These are phyloP conservation scores for Epichloe elymi DNA, from an alignment of 2,329 filamentous ascomycete genomes.

Conservation along the genomic window DNA sequence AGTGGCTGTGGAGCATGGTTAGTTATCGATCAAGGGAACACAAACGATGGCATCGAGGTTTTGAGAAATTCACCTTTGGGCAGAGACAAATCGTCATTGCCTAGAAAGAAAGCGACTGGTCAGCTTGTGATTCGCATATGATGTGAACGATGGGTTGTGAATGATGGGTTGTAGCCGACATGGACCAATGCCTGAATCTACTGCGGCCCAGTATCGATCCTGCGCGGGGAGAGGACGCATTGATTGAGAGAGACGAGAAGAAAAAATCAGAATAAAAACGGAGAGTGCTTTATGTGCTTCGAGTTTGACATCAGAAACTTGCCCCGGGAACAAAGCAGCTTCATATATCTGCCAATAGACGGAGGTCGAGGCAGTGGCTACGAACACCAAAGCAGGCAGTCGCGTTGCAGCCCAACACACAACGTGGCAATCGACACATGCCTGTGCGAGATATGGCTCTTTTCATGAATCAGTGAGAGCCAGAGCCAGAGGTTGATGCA, in stretches of 20 bases:
- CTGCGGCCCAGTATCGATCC: constrained; percentile 17
- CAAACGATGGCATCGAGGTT: neutral
- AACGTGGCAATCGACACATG: neutral
- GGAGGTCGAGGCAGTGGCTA: neutral
- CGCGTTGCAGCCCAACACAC: neutral
- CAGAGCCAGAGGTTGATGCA: neutral
- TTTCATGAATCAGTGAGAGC: neutral
- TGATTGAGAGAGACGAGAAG: neutral
- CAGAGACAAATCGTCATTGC: constrained; percentile 49
- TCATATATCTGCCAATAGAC: neutral
- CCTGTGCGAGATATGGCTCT: neutral
- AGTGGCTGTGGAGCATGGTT: constrained; percentile 36
- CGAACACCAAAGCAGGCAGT: neutral
- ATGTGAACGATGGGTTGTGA: neutral
- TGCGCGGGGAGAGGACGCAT: constrained; percentile 10
- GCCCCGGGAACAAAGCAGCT: neutral
- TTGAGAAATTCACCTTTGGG: constrained; percentile 41
- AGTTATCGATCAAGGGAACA: constrained; percentile 10
- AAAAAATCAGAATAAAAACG: neutral
- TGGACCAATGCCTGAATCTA: constrained; percentile 9
- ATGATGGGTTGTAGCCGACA: neutral
- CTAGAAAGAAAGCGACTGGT: constrained; percentile 26
- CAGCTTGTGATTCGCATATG: constrained; percentile 12
- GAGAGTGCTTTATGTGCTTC: neutral
- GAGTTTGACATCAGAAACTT: neutral